Evolutionary conservation across 148 eudicot genomes (phyloP).

Genomic region (Vaccinium darrowii): DNA sequence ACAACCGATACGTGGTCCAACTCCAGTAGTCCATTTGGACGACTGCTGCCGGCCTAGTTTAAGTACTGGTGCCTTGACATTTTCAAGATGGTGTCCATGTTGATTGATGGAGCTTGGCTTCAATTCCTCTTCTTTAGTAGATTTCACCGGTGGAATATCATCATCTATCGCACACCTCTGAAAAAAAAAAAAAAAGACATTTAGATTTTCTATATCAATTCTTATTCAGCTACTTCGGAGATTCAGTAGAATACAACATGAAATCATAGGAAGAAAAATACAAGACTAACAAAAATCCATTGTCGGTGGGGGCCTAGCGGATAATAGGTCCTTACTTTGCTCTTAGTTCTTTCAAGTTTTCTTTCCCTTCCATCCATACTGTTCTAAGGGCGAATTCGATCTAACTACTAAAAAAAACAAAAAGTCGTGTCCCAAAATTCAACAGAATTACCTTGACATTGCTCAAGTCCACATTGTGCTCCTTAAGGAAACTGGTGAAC

Average conservation of each 20-base stretch:
- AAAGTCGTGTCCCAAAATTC: too few species aligned
- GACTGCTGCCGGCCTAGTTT: slow-evolving; percentile 10
- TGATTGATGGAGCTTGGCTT: neutral
- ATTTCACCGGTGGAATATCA: slow-evolving; percentile 11
- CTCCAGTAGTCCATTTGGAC: slow-evolving; percentile 23
- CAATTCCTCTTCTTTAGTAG: neutral
- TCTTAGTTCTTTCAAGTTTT: too few species aligned
- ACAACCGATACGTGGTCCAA: slow-evolving; percentile 28
- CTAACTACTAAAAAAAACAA: too few species aligned
- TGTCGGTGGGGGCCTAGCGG: too few species aligned
- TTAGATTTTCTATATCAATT: neutral
- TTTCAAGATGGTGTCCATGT: neutral
- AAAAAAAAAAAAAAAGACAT: neutral
- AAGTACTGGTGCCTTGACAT: neutral
- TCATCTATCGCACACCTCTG: slow-evolving; percentile 28
- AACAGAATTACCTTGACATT: slow-evolving; percentile 29
- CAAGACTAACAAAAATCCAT: neutral
- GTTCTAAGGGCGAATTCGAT: too few species aligned
- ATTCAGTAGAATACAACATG: neutral
- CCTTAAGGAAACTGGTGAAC: slow-evolving; percentile 26
- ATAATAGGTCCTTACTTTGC: too few species aligned
- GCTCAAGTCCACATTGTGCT: slow-evolving; percentile 29
- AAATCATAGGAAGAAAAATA: neutral
- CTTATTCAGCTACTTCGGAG: neutral
- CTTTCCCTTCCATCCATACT: too few species aligned